These are phyloP conservation scores for Kodamaea jinghongensis DNA, from an alignment of 805 yeast species.

Conservation along the genomic window DNA sequence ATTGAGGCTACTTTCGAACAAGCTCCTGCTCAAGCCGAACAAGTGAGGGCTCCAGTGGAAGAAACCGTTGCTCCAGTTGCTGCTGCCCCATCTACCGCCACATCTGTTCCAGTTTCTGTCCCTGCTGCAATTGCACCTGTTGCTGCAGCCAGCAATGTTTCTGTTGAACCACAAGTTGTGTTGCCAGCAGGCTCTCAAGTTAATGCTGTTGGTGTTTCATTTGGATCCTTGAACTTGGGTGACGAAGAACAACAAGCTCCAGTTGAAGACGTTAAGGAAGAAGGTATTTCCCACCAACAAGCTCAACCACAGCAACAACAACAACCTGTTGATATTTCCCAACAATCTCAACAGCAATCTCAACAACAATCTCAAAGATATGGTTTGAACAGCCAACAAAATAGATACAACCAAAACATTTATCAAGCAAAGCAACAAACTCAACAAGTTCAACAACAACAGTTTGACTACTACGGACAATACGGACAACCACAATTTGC, in stretches of 20 bases:
- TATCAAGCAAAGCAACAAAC: slow-evolving; percentile 18
- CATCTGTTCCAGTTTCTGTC: slow-evolving; percentile 42
- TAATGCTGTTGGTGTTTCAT: slow-evolving; percentile 55
- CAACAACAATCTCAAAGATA: slow-evolving; percentile 9
- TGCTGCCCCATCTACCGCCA: slow-evolving; percentile 12
- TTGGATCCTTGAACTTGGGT: slow-evolving; percentile 55
- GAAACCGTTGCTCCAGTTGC: slow-evolving; percentile 16
- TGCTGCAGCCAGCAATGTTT: slow-evolving; percentile 30
- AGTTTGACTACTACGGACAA: slow-evolving; percentile 32
- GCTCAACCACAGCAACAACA: slow-evolving; percentile 4
- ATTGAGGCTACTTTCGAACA: slow-evolving; percentile 10
- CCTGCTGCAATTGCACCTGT: slow-evolving; percentile 20
- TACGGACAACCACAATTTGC: slow-evolving; percentile 41
- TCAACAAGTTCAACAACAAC: slow-evolving; percentile 16
- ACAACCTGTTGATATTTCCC: slow-evolving; percentile 8
- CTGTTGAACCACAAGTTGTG: slow-evolving; percentile 39
- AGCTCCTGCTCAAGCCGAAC: slow-evolving; percentile 13
- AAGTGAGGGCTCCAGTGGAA: slow-evolving; percentile 7
- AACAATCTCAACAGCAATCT: slow-evolving; percentile 11
- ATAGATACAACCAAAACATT: slow-evolving; percentile 11
- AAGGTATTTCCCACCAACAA: slow-evolving; percentile 7
- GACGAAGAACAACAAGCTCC: slow-evolving; percentile 35
- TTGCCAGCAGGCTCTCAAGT: slow-evolving; percentile 51
- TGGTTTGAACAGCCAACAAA: slow-evolving; percentile 16
- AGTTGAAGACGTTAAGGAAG: slow-evolving; percentile 15